Conservation (phyloP, 1,139 yeast species). For the Blastobotrys serpentis region DNA sequence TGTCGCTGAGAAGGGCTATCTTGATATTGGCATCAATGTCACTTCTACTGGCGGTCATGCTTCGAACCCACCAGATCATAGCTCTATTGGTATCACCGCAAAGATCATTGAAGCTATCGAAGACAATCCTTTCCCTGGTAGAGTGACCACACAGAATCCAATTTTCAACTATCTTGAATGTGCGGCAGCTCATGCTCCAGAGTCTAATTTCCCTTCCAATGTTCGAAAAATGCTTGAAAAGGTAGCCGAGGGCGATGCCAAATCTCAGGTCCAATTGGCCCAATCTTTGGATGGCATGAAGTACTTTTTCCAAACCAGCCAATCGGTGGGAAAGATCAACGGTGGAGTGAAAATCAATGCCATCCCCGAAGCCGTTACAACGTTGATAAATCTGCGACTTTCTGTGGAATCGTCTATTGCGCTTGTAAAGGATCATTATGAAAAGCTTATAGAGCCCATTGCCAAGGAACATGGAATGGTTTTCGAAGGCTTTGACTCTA, state of each 20-base stretch:
- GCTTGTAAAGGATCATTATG: slow-evolving; percentile 43
- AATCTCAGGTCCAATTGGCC: slow-evolving; percentile 38
- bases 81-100: slow-evolving; percentile 66
- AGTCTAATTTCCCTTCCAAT: slow-evolving; percentile 10
- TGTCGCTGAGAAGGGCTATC: slow-evolving; percentile 67
- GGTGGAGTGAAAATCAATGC: slow-evolving; percentile 76
- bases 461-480: slow-evolving; percentile 53
- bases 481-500: slow-evolving; percentile 22
- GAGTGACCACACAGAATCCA: slow-evolving; percentile 54
- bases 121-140: slow-evolving; percentile 46
- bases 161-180: slow-evolving; percentile 46
- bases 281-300: slow-evolving; percentile 34
- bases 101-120: slow-evolving; percentile 56
- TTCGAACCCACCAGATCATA: slow-evolving; percentile 67
- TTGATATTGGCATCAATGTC: slow-evolving; percentile 52
- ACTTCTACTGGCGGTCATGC: slow-evolving; percentile 74
- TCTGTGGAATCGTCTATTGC: slow-evolving; percentile 51
- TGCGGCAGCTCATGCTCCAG: slow-evolving; percentile 26
- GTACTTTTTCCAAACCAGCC: slow-evolving; percentile 57
- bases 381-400: slow-evolving; percentile 58
- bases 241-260: slow-evolving; percentile 20
- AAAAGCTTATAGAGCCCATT: slow-evolving; percentile 41
- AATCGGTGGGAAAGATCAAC: slow-evolving; percentile 61
- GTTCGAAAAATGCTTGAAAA: slow-evolving; percentile 19
- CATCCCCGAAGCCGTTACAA: slow-evolving; percentile 63